Evolutionary conservation across 129 eudicot species (phyloP).

Genomic region (Scalesia atractyloides): DNA sequence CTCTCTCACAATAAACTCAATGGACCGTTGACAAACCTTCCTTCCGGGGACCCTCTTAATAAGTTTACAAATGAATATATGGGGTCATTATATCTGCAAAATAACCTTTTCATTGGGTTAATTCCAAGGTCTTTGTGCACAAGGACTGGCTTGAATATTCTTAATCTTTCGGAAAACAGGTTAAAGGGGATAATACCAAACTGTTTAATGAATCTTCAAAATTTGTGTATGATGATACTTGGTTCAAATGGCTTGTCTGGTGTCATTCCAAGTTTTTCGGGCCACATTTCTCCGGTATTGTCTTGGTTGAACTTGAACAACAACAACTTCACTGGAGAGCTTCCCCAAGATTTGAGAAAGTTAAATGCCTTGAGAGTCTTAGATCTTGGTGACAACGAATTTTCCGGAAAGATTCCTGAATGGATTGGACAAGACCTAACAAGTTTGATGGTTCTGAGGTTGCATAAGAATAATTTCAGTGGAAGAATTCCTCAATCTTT

Average conservation of each 20-base stretch:
- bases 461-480: neutral
- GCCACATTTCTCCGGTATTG: neutral
- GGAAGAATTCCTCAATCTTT: constrained; percentile 1
- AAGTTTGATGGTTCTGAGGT: neutral
- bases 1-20: no score
- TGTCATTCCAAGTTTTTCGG: no score
- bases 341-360: constrained; percentile 22
- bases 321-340: constrained; percentile 22
- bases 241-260: no score
- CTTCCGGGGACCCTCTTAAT: neutral
- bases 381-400: constrained; percentile 26
- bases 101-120: constrained; percentile 12
- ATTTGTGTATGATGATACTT: no score
- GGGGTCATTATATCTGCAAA: neutral
- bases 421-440: constrained; percentile 24
- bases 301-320: constrained; percentile 12
- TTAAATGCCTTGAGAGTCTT: neutral
- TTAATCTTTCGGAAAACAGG: no score
- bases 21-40: no score
- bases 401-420: constrained; percentile 17
- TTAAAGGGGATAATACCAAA: no score
- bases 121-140: no score
- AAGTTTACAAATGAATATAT: neutral
- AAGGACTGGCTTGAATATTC: no score
- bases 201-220: no score